Evolutionary conservation across 257 asterid species (phyloP), one percentile per base, ranked within the genome.

Genomic region (Capsicum pubescens): DNA sequence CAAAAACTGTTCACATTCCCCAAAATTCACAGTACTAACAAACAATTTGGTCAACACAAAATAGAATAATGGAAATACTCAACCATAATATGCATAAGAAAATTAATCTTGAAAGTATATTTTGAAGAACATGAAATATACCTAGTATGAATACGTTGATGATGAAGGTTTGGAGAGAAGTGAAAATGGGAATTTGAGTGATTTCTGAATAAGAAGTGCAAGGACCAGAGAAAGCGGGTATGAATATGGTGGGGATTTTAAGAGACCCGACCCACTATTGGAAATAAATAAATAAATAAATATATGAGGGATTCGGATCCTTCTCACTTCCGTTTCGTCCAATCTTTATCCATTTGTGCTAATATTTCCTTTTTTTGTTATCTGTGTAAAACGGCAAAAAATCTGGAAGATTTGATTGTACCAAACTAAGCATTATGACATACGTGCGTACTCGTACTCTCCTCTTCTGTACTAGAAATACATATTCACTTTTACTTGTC

Each of bases 241-340:
- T 39, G n/a, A 74, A 74, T 74, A 48, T 50, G 46, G 79, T 58
- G n/a, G 58, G 39, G 79, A 11, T 74, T 74, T 26, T 26, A 26
- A 26, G 32, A 26, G 50, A 74, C 82, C 82, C 82, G 82, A 76
- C 13, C 46, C 81, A 76, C 2, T 1, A 46, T 72, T 72, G 16
- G 39, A 39, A 39, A 39, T 39, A 21, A 52, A 21, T 44, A 55
- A 6, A 48, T 72, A 39, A 39, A 39, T 39, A 21, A 52, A 21
- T 44, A 55, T 12, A 48, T 72, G 42, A 26, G 60, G 80, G 64
- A 77, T 77, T 54, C 82, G 82, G 82, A 77, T 77, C 82, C 32
- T 12, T 74, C 21, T 0, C 7, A 35, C 48, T 68, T 68, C 35
- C 42, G 5, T 39, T 39, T 39, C 44, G 21, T 12, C 50, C 82